Evolutionary conservation across 2,329 filamentous ascomycete genomes (phyloP), one percentile per base, ranked within the genome.

Genomic region (Daldinia sp.): DNA sequence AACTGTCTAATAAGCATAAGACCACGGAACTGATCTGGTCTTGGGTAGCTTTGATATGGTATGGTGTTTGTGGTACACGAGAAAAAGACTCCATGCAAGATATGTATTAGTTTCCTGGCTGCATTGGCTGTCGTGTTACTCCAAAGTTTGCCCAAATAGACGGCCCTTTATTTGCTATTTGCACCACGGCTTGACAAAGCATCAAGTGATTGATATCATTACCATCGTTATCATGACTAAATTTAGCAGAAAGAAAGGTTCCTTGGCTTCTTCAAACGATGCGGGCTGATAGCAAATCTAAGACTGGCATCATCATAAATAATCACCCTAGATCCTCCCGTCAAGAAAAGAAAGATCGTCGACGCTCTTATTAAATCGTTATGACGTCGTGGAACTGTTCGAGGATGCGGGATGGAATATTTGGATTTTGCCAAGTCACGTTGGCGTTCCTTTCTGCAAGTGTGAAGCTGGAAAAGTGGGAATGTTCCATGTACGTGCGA

Each of bases 361-460:
- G 25, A n/a, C 15, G 25, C 29, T 37, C 11, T 23, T 23, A 29
- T 39, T 29, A 57, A 30, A 50, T 29, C 19, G 37, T 9, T 39
- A 64, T 64, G 62, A 64, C 62, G 62, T 58, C 19, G 58, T 59
- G 54, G 13, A 32, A 47, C 59, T 27, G 27, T 48, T 30, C 19
- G 29, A 56, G 17, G 51, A 59, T 51, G 45, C 41, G 45, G 55
- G 35, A 64, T 58, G 53, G 58, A 57, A 57, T 58, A 60, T 41
- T 57, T 43, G 48, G 52, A 47, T 48, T 56, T 61, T 53, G 57
- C 61, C 61, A 58, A 64, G 62, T 34, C 53, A 49, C 41, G 55
- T 48, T 51, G 43, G 6, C 32, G 8, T 27, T 27, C 37, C 35
- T 51, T 27, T 48, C 47, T 48, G 41, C 60, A 21, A 43, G 49